Conservation (phyloP, 495 filamentous ascomycete genomes). For the Jackrogersella multiformis region DNA sequence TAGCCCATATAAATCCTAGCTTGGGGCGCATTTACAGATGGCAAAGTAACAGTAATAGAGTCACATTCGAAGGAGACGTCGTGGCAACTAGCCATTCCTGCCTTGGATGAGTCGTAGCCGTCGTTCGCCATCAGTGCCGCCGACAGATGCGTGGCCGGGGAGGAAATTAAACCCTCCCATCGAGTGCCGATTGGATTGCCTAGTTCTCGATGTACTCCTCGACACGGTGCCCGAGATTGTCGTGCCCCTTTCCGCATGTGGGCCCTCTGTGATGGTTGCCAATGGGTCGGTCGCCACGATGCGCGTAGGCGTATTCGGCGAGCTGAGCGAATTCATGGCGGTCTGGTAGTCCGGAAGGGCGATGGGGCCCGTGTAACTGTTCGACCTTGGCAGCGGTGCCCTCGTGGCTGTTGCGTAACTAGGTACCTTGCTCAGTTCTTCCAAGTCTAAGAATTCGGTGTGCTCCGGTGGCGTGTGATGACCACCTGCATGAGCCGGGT, state of each 20-base stretch:
- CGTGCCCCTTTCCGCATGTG: neutral
- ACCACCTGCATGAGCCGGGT: conserved; percentile 50
- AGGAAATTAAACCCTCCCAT: conserved; percentile 45
- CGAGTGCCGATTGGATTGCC: conserved; percentile 32
- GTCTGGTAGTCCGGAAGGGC: conserved; percentile 54
- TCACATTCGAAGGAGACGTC: conserved; percentile 18
- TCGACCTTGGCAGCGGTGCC: conserved; percentile 58
- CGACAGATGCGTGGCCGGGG: conserved; percentile 35
- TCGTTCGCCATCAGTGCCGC: conserved; percentile 40
- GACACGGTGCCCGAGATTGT: conserved; percentile 18
- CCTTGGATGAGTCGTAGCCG: conserved; percentile 40
- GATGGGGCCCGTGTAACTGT: conserved; percentile 40
- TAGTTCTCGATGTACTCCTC: conserved; percentile 35
- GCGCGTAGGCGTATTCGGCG: conserved; percentile 46
- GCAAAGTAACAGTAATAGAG: conserved; percentile 27
- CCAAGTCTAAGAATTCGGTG: conserved; percentile 69
- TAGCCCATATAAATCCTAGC: conserved; percentile 14
- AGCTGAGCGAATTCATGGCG: conserved; percentile 45
- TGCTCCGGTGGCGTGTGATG: conserved; percentile 67
- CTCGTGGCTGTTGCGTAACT: conserved; percentile 82
- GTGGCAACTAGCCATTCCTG: conserved; percentile 37
- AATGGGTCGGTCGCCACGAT: conserved; percentile 46
- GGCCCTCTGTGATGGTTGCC: conserved; percentile 43
- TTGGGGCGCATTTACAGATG: conserved; percentile 26
- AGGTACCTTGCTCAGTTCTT: conserved; percentile 76